Base-by-base conservation (phyloP, 2,329 filamentous ascomycete species). In the Trichoderma koningii region DNA sequence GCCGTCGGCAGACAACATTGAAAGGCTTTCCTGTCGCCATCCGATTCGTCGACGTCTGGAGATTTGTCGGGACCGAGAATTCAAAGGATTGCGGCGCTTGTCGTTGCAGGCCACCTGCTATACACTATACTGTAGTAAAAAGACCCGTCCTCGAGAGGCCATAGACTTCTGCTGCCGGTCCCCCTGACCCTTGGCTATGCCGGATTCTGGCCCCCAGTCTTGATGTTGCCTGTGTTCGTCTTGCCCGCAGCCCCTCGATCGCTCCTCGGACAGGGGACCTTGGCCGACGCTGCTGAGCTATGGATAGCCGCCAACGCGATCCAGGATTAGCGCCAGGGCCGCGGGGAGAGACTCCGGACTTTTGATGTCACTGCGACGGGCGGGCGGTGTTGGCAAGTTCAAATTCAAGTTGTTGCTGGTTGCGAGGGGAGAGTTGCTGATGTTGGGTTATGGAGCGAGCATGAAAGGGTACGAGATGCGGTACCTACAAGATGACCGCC, bases 201-300 rank as follows among this genome's bases (percentile, higher is more conserved):
- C 14, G 19, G 21, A 23, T 34, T 15, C 56, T 38, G 30, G 38
- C 3, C 45, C 30, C n/a, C n/a, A 23, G 10, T 14, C 19, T 41
- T n/a, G n/a, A n/a, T n/a, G n/a, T 7, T 19, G 30, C 30, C 57
- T 19, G 47, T 28, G 14, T 12, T 12, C 59, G 45, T 62, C 47
- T 50, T 28, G 48, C 45, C 59, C 59, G 59, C 59, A 53, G 59
- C 59, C 59, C 21, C 59, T 62, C 59, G 59, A 62, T 53, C 57
- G 57, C 34, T 51, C 57, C 34, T 17, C 15, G 28, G 48, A 45
- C 34, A 45, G 51, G 47, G 44, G 34, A 52, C 23, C 41, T 6
- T 45, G 53, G 12, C 12, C 34, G 34, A 38, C 34, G 34, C 12
- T 19, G 51, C 38, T 34, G 30, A 34, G 38, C 21, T 30, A 30